These are phyloP conservation scores for Cyberlindnera veronae DNA, from an alignment of 805 yeast species.

Conservation along the genomic window DNA sequence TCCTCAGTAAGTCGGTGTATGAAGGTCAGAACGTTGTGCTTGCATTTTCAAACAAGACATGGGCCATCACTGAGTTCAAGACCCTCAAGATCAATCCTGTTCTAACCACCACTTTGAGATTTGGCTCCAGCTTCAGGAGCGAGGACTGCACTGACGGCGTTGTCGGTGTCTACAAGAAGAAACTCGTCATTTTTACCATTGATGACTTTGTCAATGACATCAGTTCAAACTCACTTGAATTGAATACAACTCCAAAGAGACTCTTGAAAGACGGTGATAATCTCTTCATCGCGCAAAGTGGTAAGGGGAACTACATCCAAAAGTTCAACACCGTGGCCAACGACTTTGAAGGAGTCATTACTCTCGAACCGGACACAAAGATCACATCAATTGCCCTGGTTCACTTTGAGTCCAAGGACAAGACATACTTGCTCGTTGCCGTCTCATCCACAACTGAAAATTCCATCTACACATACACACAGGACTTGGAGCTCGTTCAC, in stretches of 20 bases:
- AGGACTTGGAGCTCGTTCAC: slow-evolving; percentile 51
- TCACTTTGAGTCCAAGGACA: slow-evolving; percentile 26
- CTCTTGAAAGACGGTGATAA: slow-evolving; percentile 28
- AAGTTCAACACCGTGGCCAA: slow-evolving; percentile 11
- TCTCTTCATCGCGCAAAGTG: slow-evolving; percentile 21
- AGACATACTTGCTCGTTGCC: slow-evolving; percentile 44
- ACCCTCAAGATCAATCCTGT: slow-evolving; percentile 29
- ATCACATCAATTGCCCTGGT: slow-evolving; percentile 16
- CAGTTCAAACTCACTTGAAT: slow-evolving; percentile 36
- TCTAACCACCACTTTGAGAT: slow-evolving; percentile 31
- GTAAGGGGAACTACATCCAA: slow-evolving; percentile 11
- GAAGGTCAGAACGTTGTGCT: slow-evolving; percentile 25
- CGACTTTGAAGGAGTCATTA: slow-evolving; percentile 12
- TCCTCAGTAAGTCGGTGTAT: slow-evolving; percentile 29
- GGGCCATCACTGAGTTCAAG: slow-evolving; percentile 29
- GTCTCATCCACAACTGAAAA: slow-evolving; percentile 25
- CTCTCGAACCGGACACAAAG: slow-evolving; percentile 11
- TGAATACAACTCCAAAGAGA: slow-evolving; percentile 50
- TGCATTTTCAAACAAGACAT: slow-evolving; percentile 32
- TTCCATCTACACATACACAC: slow-evolving; percentile 29
- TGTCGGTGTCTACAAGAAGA: slow-evolving; percentile 54
- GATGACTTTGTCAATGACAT: slow-evolving; percentile 37
- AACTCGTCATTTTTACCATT: slow-evolving; percentile 52
- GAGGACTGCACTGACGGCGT: slow-evolving; percentile 62
- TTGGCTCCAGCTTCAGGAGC: slow-evolving; percentile 54